Evolutionary conservation across 768 basidiomycete species (phyloP).

Genomic region (Phlegmacium glaucopus): DNA sequence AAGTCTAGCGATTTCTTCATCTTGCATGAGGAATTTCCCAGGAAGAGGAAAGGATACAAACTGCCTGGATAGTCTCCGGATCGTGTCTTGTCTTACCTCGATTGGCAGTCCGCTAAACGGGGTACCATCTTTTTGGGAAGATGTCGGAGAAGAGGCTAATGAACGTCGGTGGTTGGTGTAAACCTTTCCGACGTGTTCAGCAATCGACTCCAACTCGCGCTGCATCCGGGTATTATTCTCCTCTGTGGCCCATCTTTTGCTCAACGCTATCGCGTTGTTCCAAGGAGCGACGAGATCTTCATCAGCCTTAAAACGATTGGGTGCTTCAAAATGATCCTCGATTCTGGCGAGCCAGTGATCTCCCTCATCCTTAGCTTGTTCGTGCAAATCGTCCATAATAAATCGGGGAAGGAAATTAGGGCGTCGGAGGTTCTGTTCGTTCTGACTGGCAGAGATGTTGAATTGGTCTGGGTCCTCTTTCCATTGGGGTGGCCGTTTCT

Average conservation of each 20-base stretch:
- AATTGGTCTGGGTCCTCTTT: slow-evolving; percentile 22
- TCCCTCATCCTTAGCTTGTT: slow-evolving; percentile 21
- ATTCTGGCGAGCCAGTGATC: slow-evolving; percentile 21
- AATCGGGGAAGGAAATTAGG: slow-evolving; percentile 22
- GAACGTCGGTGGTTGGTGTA: slow-evolving; percentile 26
- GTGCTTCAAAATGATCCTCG: slow-evolving; percentile 21
- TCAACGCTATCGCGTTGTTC: slow-evolving; percentile 25
- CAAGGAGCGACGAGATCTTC: slow-evolving; percentile 29
- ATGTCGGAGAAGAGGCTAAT: slow-evolving; percentile 16
- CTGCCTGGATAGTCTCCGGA: slow-evolving; percentile 42
- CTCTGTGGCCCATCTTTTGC: slow-evolving; percentile 14
- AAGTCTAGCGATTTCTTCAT: slow-evolving; percentile 31
- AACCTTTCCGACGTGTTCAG: slow-evolving; percentile 37
- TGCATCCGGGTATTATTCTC: slow-evolving; percentile 15
- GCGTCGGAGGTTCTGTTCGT: slow-evolving; percentile 23
- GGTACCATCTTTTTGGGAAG: slow-evolving; percentile 16
- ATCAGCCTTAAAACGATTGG: slow-evolving; percentile 18
- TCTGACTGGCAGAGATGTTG: slow-evolving; percentile 11
- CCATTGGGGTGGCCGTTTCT: slow-evolving; percentile 24
- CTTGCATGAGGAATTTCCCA: slow-evolving; percentile 25
- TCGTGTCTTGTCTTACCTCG: slow-evolving; percentile 47
- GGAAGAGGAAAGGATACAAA: slow-evolving; percentile 32
- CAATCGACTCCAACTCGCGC: slow-evolving; percentile 35
- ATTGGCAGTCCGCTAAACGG: slow-evolving; percentile 38
- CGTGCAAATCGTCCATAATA: slow-evolving; percentile 42